Percentiles rank a stretch among this genome's conserved stretches.
phyloP scores from a whole-genome alignment of 2,329 filamentous ascomycete species.

The Penicillium vulpinum region DNA sequence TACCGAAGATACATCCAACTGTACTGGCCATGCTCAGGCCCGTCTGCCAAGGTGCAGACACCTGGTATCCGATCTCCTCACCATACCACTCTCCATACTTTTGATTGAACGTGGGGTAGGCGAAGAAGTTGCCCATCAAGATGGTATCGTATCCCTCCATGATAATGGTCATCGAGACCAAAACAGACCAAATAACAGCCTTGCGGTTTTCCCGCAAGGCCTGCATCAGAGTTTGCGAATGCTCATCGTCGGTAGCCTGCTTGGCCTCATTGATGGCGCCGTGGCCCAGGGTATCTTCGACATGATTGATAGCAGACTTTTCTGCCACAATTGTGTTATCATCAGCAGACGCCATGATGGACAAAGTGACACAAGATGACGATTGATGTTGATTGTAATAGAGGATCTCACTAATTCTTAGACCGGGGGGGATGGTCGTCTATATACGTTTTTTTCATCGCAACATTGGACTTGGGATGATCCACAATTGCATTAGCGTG shows the following conservation, averaged over 20 bases:
- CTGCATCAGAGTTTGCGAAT: slow-evolving; percentile 19
- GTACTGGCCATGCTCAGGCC: slow-evolving; percentile 51
- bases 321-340: slow-evolving; percentile 23
- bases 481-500: slow-evolving; percentile 6
- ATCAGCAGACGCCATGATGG: slow-evolving; percentile 8
- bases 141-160: slow-evolving; percentile 58
- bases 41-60: slow-evolving; percentile 64
- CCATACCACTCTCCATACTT: slow-evolving; percentile 32
- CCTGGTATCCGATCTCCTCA: slow-evolving; percentile 14
- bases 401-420: not conserved
- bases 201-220: slow-evolving; percentile 24
- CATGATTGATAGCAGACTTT: slow-evolving; percentile 28
- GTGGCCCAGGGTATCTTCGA: slow-evolving; percentile 28
- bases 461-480: not conserved
- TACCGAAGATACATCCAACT: slow-evolving; percentile 24
- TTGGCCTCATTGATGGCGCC: slow-evolving; percentile 25
- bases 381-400: not conserved
- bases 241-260: slow-evolving; percentile 24
- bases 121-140: slow-evolving; percentile 53
- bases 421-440: not conserved
- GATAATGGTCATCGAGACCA: slow-evolving; percentile 50
- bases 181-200: slow-evolving; percentile 37
- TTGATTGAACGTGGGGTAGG: slow-evolving; percentile 46
- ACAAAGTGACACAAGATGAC: not conserved
- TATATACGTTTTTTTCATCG: slow-evolving; percentile 11